Base-by-base conservation (phyloP, 2,329 filamentous ascomycete species). In the Elsinoe perseae region DNA sequence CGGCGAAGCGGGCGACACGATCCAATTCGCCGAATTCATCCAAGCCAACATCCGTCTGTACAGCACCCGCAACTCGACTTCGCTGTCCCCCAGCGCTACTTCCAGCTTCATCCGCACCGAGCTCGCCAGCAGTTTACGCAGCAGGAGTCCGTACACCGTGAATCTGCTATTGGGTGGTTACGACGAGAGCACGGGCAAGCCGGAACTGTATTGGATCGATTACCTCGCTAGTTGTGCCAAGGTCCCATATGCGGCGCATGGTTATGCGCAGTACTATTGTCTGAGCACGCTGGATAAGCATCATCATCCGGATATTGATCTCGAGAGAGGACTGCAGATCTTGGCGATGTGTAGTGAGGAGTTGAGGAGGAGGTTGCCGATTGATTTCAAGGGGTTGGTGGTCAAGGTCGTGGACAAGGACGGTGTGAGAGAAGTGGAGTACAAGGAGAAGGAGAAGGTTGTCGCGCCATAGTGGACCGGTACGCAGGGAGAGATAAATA, bases 221-320 rank as follows among this genome's bases (percentile, higher is more conserved):
- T 97, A 97, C 75, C 83, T 98, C 68, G 93, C 92, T 62, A 85
- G 91, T 60, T 76, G 91, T 69, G 92, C 90, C 3, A 82, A 87
- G 28, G 78, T 98, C 48, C 93, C 93, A 56, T 98, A 98, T 70
- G 95, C 93, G 50, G 93, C 93, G 59, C 95, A 98, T 67, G 93
- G 93, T 64, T 98, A 98, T 75, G 93, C 93, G 64, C 93, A 98
- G 86, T 97, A 97, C 80, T 98, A 98, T 80, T 98, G 93, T 73
- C 80, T 98, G 60, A 95, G 89, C 5, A 95, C 95, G 64, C 83
- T 98, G 53, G 93, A 98, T 77, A 98, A 98, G 79, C 93, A 98
- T 72, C 93, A 98, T 72, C 88, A 96, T 68, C 92, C 93, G 48
- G 86, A 96, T 68, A 97, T 98, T 72, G 82, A 81, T 60, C 84